These are phyloP conservation scores for Globisporangium cederbergense DNA, from an alignment of 352 stramenopile species.

Conservation along the genomic window DNA sequence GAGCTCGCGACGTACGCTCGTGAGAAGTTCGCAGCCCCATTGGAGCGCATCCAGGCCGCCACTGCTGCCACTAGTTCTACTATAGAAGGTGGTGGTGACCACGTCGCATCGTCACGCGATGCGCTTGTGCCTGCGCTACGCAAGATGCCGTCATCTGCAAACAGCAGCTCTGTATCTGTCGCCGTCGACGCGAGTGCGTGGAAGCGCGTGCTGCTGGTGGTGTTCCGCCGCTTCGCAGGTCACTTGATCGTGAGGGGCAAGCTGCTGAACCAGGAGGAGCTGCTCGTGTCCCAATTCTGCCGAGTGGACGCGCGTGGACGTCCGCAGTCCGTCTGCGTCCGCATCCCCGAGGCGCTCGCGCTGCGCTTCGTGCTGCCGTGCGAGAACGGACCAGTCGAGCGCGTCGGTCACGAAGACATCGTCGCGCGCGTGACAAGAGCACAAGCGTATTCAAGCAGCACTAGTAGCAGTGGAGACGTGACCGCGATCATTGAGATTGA, in stretches of 20 bases:
- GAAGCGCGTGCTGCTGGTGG: constrained; percentile 15
- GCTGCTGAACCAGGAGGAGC: constrained; percentile 42
- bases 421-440: constrained; percentile 7
- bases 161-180: constrained; percentile 1
- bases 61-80: neutral
- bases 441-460: neutral
- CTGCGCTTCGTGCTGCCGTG: constrained; percentile 24
- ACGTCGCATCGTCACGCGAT: neutral
- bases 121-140: neutral
- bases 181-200: constrained; percentile 6
- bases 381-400: constrained; percentile 6
- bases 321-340: neutral
- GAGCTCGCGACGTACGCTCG: neutral
- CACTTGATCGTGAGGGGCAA: constrained; percentile 31
- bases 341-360: constrained; percentile 1
- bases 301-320: neutral
- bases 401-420: constrained; percentile 18
- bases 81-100: neutral
- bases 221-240: constrained; percentile 30
- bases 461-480: neutral
- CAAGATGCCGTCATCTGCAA: neutral
- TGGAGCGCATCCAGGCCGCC: neutral
- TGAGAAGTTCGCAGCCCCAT: neutral
- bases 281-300: constrained; percentile 28
- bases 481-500: neutral